Percentiles rank a stretch among this genome's conserved stretches.
Evolutionary conservation across 345 rosid species (phyloP).

Genomic region (Excoecaria agallocha): DNA sequence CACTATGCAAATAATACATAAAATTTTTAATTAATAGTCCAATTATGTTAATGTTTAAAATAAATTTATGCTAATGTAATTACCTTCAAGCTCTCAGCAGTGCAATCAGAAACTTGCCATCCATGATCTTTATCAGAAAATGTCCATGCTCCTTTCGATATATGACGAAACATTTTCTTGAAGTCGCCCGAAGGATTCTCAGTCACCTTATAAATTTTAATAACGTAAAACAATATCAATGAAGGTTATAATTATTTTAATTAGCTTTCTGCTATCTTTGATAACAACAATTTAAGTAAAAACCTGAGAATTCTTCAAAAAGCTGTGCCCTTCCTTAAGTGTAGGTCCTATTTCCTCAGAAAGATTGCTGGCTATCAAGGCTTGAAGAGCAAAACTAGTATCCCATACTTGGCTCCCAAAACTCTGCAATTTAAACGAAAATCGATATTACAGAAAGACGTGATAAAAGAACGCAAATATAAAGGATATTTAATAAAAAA

Average conservation of each 20-base stretch:
- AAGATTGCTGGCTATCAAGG: conserved; percentile 15
- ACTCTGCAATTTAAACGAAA: conserved; percentile 1
- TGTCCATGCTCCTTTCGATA: not conserved
- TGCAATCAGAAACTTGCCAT: conserved; percentile 19
- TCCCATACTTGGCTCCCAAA: conserved; percentile 28
- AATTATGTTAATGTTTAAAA: not conserved
- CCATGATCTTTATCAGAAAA: not conserved
- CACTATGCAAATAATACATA: conserved; percentile 11
- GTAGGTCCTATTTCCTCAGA: conserved; percentile 6
- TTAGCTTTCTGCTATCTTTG: too few species aligned
- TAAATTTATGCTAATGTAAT: not conserved
- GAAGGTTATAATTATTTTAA: too few species aligned
- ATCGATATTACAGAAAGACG: too few species aligned
- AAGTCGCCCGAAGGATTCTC: not conserved
- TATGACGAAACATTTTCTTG: not conserved
- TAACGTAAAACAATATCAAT: not conserved
- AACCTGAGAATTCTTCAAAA: conserved; percentile 24
- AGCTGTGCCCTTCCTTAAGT: conserved; percentile 19
- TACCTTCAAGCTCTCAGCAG: conserved; percentile 29
- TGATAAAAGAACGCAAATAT: too few species aligned
- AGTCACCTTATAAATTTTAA: not conserved
- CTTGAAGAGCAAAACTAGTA: conserved; percentile 21
- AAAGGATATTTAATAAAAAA: too few species aligned
- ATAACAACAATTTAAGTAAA: too few species aligned
- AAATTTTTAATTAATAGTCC: not conserved